Evolutionary conservation across 345 rosid species (phyloP), one percentile per base, ranked within the genome.

Genomic region (Jatropha curcas): DNA sequence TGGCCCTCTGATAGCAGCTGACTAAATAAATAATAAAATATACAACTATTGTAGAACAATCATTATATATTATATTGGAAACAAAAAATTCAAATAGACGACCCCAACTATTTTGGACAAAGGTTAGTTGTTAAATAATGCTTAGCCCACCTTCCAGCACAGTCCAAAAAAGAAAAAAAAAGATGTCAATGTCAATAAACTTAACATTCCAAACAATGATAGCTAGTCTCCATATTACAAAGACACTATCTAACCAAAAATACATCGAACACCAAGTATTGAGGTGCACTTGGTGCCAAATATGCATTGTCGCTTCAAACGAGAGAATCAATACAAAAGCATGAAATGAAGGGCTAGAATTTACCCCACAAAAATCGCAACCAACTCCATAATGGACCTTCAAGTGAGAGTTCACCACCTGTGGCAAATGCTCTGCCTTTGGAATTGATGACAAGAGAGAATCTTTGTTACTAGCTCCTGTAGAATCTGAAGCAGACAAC

Each of bases 311-410:
- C 12, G 28, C 46, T 52, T n/a, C 34, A 43, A 71, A 48, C 25
- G 5, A 61, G 24, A 34, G 28, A 64, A 33, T 19, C 25, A 17
- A 35, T 25, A 24, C 0, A 24, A 39, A 24, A 33, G 16, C 7
- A 50, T 37, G 61, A 48, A 67, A 41, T 9, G 63, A 22, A 60
- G 59, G 57, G 55, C 28, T 52, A 35, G 71, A 60, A 63, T 48
- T 82, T 84, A 87, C 91, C 81, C 89, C 98, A 65, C 96, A 91
- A 74, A 77, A 76, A 84, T 94, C 97, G 71, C 98, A 94, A 65
- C 97, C 97, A 77, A 65, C 74, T 51, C 68, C 53, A 9, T 6
- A 0, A 77, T 90, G 97, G 74, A 75, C 68, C 7, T 46, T 75
- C 24, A 72, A 59, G 12, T 1, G 63, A 68, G 77, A 77, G 75